Base-by-base conservation (phyloP, 306 rosid species). In the Cucumis hystrix region DNA sequence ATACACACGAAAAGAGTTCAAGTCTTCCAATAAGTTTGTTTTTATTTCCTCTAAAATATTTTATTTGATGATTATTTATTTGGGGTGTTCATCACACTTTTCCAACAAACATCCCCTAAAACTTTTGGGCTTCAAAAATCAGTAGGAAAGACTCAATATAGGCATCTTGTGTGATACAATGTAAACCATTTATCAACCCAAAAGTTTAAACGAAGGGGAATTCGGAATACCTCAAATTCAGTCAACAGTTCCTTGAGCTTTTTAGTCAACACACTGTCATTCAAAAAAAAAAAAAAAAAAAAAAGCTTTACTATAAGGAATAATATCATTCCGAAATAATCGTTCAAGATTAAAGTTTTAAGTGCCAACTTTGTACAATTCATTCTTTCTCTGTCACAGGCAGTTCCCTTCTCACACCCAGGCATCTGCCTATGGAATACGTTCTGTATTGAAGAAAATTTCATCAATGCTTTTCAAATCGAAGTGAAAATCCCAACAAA, bases 371-470 rank as follows among this genome's bases (percentile, higher is more conserved):
- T 95, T 84, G 98, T 89, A 96, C 90, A 77, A 81, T 95, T 95
- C 91, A 87, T 88, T 83, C 98, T 88, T 43, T 96, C 92, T 88
- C 97, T 85, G 80, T 95, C 98, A 71, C 90, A 80, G 25, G 97
- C 97, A 0, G 97, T 89, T 82, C 98, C 98, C 82, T 92, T 95
- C 87, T 87, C 93, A 76, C 97, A 92, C 58, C 97, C 98, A 79
- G 96, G 97, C 82, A 89, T 95, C 82, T 90, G 90, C 82, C 98
- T 84, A 74, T 88, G 88, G 82, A 82, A 66, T 68, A 92, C 77
- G 85, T 92, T 92, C 98, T 95, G 92, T 81, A 77, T 49, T 82
- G 63, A 86, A 81, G 57, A 80, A 33, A 6, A 20, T 35, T 58
- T 41, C 76, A 82, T 77, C 63, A 82, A 23, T 77, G 35, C 18